Evolutionary conservation across 176 grass and related monocot species (phyloP), one percentile per base, ranked within the genome.

Genomic region (Hsuehochloa calcarea): DNA sequence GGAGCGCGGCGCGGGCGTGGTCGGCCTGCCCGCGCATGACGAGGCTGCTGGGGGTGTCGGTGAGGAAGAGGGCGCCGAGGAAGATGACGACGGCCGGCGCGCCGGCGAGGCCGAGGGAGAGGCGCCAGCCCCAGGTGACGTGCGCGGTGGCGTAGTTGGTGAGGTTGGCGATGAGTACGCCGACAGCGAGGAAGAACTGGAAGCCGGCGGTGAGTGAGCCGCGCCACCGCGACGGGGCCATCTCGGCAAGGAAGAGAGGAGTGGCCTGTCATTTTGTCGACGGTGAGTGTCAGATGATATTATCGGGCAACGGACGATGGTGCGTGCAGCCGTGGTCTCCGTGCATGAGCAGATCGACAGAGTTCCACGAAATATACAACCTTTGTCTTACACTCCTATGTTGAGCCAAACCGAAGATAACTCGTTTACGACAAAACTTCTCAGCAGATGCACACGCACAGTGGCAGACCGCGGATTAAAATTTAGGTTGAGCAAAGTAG

Each of bases 31-130:
- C 92, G 2, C 95, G 92, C 65, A 92, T 80, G 16, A 92, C 78
- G 23, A 92, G 90, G 81, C 95, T 97, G 78, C 90, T 97, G 4
- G 92, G 95, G 1, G 90, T 97, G 78, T 97, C 95, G 6, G 92
- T 83, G 84, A 94, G 91, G 86, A 91, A 85, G 68, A 94, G 77
- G 29, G 92, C 88, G 45, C 90, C 76, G 13, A 97, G 2, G 70
- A 97, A 73, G 80, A 97, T 91, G 79, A 88, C 4, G n/a, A 85
- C 0, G 35, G 88, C 95, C 9, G 95, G 92, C 16, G 74, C 95
- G 10, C 88, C 95, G 0, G 92, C 88, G n/a, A n/a, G n/a, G n/a
- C n/a, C n/a, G n/a, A n/a, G n/a, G n/a, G n/a, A n/a, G n/a, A n/a
- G n/a, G n/a, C 92, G 95, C 95, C 94, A 92, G 1, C 92, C 94